Conservation (phyloP, 1,139 yeast species). For the Debaryomyces nepalensis region DNA sequence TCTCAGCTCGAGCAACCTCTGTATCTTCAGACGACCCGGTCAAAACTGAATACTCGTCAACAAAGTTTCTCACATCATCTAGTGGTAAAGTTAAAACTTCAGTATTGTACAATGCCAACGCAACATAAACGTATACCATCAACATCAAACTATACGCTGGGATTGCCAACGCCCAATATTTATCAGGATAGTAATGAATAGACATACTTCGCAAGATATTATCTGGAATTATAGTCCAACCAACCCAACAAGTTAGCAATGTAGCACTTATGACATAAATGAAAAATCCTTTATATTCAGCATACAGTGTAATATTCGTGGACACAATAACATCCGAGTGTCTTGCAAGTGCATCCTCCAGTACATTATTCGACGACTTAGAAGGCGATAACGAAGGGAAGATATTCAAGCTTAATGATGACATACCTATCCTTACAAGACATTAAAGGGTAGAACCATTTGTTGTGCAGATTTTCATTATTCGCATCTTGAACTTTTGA, state of each 20-base stretch:
- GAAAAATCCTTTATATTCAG: slow-evolving; percentile 84
- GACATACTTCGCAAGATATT: slow-evolving; percentile 53
- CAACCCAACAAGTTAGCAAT: slow-evolving; percentile 55
- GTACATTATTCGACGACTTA: slow-evolving; percentile 4
- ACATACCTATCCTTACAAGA: slow-evolving; percentile 5
- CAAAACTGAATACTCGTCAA: slow-evolving; percentile 68
- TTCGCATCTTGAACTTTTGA: slow-evolving; percentile 1
- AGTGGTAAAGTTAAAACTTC: slow-evolving; percentile 69
- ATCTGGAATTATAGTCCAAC: slow-evolving; percentile 76
- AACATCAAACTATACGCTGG: slow-evolving; percentile 72
- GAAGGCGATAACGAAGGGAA: slow-evolving; percentile 5
- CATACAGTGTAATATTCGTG: slow-evolving; percentile 63
- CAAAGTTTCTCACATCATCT: slow-evolving; percentile 62
- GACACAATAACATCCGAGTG: slow-evolving; percentile 80
- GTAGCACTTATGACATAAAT: slow-evolving; percentile 65
- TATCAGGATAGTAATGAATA: slow-evolving; percentile 76
- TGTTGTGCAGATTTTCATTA: not conserved
- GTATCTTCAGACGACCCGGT: slow-evolving; percentile 30
- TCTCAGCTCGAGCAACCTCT: slow-evolving; percentile 17
- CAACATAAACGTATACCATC: slow-evolving; percentile 74
- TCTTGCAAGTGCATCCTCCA: slow-evolving; percentile 63
- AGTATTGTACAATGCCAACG: slow-evolving; percentile 69
- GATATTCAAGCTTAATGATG: slow-evolving; percentile 9
- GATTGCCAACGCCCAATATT: slow-evolving; percentile 85
- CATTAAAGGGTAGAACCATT: too few relatives aligned